These are phyloP conservation scores for Nannizzia gypsea DNA, from an alignment of 2,329 filamentous ascomycete species.

Conservation along the genomic window DNA sequence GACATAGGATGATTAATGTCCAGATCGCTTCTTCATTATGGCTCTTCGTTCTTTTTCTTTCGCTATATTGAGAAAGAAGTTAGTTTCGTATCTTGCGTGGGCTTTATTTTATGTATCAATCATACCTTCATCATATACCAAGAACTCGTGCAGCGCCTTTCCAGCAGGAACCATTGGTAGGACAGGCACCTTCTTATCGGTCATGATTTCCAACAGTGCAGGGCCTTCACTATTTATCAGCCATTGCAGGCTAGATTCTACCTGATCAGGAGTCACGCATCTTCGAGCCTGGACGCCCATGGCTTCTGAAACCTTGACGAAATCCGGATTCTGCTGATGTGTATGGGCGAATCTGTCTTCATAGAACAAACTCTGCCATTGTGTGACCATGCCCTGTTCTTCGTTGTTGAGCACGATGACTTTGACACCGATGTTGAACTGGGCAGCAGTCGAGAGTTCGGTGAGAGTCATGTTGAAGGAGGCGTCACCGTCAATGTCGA, in stretches of 20 bases:
- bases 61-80: conserved; percentile 32
- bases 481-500: conserved; percentile 97
- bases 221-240: conserved; percentile 83
- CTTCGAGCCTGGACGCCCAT: conserved; percentile 74
- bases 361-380: conserved; percentile 97
- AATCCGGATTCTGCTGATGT: conserved; percentile 90
- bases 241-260: conserved; percentile 71
- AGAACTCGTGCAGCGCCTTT: conserved; percentile 78
- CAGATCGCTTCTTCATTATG: conserved; percentile 53
- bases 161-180: conserved; percentile 93
- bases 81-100: conserved; percentile 1
- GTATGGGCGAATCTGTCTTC: conserved; percentile 86
- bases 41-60: conserved; percentile 58
- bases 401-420: conserved; percentile 92
- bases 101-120: background rate
- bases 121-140: conserved; percentile 72
- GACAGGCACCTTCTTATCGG: conserved; percentile 70
- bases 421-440: conserved; percentile 96
- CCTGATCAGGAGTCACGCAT: conserved; percentile 61
- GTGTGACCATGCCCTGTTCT: conserved; percentile 96
- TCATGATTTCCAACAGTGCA: conserved; percentile 80
- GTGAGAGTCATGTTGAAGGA: conserved; percentile 98
- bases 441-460: conserved; percentile 80
- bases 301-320: conserved; percentile 81
- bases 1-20: conserved; percentile 14